phyloP scores from a whole-genome alignment of 176 grass and related monocot genomes.

The Microstegium vimineum region DNA sequence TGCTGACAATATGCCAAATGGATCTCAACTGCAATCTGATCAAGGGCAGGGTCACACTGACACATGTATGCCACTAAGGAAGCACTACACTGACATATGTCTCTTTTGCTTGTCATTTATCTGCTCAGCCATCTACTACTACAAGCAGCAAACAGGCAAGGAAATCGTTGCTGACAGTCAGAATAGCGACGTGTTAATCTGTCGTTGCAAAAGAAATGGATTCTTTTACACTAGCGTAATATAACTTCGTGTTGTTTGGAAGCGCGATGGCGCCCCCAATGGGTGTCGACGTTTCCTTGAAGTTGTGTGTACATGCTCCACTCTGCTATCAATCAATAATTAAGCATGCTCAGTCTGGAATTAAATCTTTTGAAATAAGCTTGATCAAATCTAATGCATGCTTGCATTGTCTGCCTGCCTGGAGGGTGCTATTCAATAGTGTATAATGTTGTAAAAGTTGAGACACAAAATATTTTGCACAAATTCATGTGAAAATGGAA shows the following conservation, averaged over 20 bases:
- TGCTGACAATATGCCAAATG: neutral
- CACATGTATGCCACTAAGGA: constrained; percentile 16
- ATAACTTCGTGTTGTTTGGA: neutral
- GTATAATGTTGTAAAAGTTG: neutral
- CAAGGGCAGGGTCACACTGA: neutral
- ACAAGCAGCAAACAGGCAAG: neutral
- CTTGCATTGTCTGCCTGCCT: neutral
- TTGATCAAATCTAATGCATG: constrained; percentile 16
- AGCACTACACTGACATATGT: neutral
- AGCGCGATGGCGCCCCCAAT: neutral
- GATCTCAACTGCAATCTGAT: constrained; percentile 29
- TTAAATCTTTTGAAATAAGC: neutral
- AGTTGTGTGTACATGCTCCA: neutral
- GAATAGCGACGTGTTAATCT: neutral
- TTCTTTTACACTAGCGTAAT: neutral
- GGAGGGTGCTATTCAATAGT: neutral
- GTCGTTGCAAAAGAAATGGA: neutral
- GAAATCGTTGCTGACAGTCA: neutral
- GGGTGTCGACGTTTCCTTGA: neutral
- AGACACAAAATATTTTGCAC: too few species aligned
- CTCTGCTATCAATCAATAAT: neutral
- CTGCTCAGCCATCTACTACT: neutral
- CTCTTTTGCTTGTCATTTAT: neutral
- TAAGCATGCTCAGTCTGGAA: neutral
- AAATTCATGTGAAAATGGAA: too few species aligned